Percentiles rank a stretch among this genome's conserved stretches.
Evolutionary conservation across 2,329 filamentous ascomycete species (phyloP).

Genomic region (Hypoxylon sp.): DNA sequence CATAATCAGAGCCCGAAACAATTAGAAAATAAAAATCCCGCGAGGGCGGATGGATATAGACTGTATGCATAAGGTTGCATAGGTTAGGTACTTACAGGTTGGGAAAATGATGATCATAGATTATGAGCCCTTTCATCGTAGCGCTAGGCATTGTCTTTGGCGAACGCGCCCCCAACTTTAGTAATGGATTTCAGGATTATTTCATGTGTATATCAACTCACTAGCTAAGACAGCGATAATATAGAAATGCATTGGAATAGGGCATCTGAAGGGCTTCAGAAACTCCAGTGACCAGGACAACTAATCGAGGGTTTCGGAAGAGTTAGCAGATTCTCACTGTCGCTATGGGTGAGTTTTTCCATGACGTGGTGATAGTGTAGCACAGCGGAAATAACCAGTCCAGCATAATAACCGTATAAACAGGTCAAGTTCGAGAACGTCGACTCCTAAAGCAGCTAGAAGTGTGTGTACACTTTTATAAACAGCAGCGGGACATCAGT

Average conservation of each 20-base stretch:
- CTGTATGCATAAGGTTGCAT: not conserved
- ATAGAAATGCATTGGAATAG: not conserved
- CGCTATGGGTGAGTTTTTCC: no score
- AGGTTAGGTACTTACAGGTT: not conserved
- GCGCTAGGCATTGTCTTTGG: not conserved
- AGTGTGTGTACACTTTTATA: not conserved
- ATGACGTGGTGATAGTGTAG: no score
- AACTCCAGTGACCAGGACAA: not conserved
- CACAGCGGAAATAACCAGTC: not conserved
- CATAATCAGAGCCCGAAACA: not conserved
- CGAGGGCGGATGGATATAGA: not conserved
- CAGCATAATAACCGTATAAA: not conserved
- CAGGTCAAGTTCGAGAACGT: no score
- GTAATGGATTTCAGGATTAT: not conserved
- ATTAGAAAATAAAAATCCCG: conserved; percentile 6
- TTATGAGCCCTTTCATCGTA: not conserved
- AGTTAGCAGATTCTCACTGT: no score
- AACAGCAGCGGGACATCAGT: not conserved
- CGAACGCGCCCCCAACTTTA: not conserved
- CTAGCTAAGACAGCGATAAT: not conserved
- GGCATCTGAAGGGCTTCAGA: not conserved
- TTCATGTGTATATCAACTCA: not conserved
- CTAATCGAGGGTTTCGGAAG: not conserved
- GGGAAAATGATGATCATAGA: not conserved
- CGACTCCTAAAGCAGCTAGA: no score